Evolutionary conservation across 208 protist genomes (phyloP).

Genomic region (Tetramitus jugosus): DNA sequence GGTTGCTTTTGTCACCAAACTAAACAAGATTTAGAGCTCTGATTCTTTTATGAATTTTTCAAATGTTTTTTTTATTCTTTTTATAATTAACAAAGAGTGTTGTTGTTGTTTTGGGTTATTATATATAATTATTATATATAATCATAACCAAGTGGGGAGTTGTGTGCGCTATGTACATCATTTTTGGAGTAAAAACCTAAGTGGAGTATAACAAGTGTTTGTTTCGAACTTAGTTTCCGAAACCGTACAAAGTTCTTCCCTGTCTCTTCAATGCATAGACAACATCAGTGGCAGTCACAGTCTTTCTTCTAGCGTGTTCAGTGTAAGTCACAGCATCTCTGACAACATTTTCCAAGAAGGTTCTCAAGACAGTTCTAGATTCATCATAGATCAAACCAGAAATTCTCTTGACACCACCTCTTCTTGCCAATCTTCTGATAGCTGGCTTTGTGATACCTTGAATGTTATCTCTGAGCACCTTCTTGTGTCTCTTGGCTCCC

Average conservation of each 20-base stretch:
- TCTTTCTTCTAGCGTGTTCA: constrained; percentile 65
- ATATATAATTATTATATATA: too few species aligned
- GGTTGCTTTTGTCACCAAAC: neutral
- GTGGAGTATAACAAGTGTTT: too few species aligned
- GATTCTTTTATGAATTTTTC: too few species aligned
- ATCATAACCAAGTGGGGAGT: too few species aligned
- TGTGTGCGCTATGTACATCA: too few species aligned
- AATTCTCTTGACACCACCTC: constrained; percentile 81
- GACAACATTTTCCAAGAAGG: constrained; percentile 64
- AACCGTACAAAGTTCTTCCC: constrained; percentile 74
- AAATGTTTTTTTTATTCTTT: too few species aligned
- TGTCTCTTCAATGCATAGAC: constrained; percentile 72
- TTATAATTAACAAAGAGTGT: too few species aligned
- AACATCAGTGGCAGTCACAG: constrained; percentile 66
- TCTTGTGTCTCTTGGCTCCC: constrained; percentile 59
- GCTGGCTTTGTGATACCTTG: constrained; percentile 66
- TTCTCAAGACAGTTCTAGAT: constrained; percentile 59
- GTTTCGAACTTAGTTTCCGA: too few species aligned
- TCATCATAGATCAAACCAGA: constrained; percentile 53
- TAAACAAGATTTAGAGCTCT: too few species aligned
- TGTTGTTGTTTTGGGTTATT: too few species aligned
- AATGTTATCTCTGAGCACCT: constrained; percentile 70
- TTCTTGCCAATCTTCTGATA: constrained; percentile 72
- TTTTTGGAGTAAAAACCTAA: too few species aligned
- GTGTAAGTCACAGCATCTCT: constrained; percentile 67